phyloP scores from a whole-genome alignment of 352 stramenopile species.

The Peronospora destructor region DNA sequence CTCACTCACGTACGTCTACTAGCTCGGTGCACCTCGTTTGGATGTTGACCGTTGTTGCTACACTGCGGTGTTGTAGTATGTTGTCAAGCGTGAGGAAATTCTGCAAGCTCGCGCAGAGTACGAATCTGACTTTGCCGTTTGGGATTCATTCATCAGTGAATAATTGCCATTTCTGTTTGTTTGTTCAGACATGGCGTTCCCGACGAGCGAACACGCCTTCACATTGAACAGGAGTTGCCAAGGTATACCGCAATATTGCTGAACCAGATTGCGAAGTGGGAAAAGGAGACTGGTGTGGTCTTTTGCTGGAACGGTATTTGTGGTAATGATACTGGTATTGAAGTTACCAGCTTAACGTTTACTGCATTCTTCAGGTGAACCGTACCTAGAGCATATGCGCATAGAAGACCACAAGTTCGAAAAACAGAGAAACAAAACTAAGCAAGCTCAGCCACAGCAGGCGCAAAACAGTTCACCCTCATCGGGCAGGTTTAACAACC shows the following conservation, averaged over 20 bases:
- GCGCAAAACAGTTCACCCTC: not conserved
- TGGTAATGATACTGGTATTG: not conserved
- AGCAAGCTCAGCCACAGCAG: constrained; percentile 1
- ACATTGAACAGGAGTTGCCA: constrained; percentile 38
- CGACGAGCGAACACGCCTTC: constrained; percentile 31
- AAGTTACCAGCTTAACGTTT: not conserved
- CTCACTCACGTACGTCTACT: constrained; percentile 15
- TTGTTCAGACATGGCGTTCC: constrained; percentile 14
- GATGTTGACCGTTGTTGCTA: constrained; percentile 1
- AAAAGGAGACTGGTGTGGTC: constrained; percentile 24
- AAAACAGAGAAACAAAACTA: constrained; percentile 4
- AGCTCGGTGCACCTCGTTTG: not conserved
- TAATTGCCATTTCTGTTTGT: not conserved
- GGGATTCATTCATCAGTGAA: not conserved
- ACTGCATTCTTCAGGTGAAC: constrained; percentile 13
- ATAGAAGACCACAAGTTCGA: constrained; percentile 18
- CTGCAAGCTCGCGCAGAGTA: constrained; percentile 33
- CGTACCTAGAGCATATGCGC: constrained; percentile 34
- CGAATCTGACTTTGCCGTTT: not conserved
- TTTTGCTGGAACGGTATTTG: constrained; percentile 41
- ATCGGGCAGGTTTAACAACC: not conserved
- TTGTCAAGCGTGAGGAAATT: constrained; percentile 43
- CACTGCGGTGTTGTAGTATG: constrained; percentile 19
- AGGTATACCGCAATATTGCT: constrained; percentile 35
- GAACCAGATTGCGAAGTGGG: constrained; percentile 35